Base-by-base conservation (phyloP, 352 stramenopile species). In the Globisporangium radiosum region DNA sequence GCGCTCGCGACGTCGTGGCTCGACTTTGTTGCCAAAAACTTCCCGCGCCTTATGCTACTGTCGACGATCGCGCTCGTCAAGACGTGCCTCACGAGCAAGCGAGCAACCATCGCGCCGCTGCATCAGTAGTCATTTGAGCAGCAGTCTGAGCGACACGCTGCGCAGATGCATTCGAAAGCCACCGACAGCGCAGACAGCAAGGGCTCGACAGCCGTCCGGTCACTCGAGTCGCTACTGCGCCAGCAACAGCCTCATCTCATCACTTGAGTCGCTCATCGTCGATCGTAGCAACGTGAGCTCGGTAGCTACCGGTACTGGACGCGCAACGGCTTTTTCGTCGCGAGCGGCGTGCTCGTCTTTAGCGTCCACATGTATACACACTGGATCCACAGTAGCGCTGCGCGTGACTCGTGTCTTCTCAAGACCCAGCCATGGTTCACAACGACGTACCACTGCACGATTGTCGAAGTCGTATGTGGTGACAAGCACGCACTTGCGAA, bases 21-120 rank as follows among this genome's bases (percentile, higher is more conserved):
- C 39, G 56, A 61, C 56, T 61, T 56, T 6, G 3, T 49, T 5
- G 5, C 38, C 5, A 61, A 61, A 47, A 61, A 52, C 10, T 60
- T 60, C 9, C 38, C 44, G 45, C 43, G 19, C 6, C 19, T 54
- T 19, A 19, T 19, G 17, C 17, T 19, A 19, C 17, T 19, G 7
- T 14, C 14, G 5, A 43, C 53, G 15, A 52, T 54, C 44, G n/a
- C 15, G 10, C 36, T 54, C 19, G 25, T 54, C 37, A 58, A 58
- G 14, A 51, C 53, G 19, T 51, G 53, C 25, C 5, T 58, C 19
- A 25, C 53, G 7, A 19, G 5, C 17, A 11, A 11, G 25, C 33
- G 15, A 48, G 50, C 36, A 8, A 14, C 40, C 53, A 40, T 7
- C 53, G 40, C 0, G 43, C 36, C 40, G 33, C 37, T 19, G 17